phyloP scores from a whole-genome alignment of 352 stramenopile species.

The Globisporangium cylindrosporum region DNA sequence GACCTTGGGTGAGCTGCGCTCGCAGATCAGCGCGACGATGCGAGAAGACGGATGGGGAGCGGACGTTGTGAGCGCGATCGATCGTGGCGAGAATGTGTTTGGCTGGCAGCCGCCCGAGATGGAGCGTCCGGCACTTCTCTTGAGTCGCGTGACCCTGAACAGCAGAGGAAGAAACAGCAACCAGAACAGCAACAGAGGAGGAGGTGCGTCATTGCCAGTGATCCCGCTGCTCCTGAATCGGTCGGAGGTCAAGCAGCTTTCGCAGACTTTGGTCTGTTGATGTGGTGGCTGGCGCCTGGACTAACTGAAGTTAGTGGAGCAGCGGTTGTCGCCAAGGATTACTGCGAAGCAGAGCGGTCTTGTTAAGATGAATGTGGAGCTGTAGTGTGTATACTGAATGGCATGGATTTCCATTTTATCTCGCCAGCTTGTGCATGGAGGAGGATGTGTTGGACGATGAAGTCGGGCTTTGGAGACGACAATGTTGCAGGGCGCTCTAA shows the following conservation, averaged over 20 bases:
- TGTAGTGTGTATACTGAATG: not conserved
- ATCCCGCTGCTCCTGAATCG: constrained; percentile 47
- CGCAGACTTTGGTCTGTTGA: constrained; percentile 45
- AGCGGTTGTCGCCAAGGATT: not conserved
- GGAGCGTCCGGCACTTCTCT: constrained; percentile 55
- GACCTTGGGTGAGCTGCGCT: constrained; percentile 39
- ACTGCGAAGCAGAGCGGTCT: not conserved
- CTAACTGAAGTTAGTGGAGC: not conserved
- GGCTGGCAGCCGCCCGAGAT: constrained; percentile 75
- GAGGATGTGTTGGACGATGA: no score
- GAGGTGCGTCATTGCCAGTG: not conserved
- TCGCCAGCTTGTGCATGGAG: not conserved
- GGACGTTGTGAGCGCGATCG: constrained; percentile 59
- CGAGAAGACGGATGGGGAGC: constrained; percentile 52
- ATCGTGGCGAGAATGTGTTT: constrained; percentile 61
- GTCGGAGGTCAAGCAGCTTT: constrained; percentile 43
- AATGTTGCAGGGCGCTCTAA: no score
- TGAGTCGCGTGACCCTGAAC: constrained; percentile 56
- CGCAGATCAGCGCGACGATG: constrained; percentile 39
- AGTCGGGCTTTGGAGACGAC: no score
- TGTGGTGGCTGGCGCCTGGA: not conserved
- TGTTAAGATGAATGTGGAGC: not conserved
- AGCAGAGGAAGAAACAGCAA: not conserved
- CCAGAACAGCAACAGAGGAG: constrained; percentile 3
- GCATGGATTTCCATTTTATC: not conserved